Conservation (phyloP, 2,329 filamentous ascomycete genomes). For the Pseudogymnoascus sp. region DNA sequence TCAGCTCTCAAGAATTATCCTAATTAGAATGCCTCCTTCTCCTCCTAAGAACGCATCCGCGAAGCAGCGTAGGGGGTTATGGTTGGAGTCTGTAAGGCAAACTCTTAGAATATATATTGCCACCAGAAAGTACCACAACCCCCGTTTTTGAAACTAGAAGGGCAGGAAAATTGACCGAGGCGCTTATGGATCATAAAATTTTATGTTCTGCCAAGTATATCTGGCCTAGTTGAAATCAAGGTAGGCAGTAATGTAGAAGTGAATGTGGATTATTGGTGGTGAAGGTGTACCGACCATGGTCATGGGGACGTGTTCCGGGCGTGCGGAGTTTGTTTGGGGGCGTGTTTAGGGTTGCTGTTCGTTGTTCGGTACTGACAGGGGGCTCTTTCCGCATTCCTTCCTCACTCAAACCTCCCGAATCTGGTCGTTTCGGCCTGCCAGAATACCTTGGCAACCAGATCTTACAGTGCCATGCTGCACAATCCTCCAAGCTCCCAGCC, state of each 20-base stretch:
- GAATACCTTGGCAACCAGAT: not conserved
- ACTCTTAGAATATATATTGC: not conserved
- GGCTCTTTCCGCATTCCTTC: not conserved
- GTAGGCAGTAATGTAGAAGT: no score
- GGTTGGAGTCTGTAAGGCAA: not conserved
- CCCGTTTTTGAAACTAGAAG: not conserved
- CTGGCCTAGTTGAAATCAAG: no score
- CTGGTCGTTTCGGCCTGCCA: not conserved
- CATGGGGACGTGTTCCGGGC: not conserved
- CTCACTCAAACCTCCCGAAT: not conserved
- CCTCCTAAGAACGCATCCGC: not conserved
- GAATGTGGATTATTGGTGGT: no score
- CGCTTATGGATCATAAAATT: no score
- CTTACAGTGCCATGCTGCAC: not conserved
- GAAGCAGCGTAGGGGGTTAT: not conserved
- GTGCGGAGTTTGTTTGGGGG: not conserved
- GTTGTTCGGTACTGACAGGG: not conserved
- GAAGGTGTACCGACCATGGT: no score
- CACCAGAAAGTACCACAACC: no score
- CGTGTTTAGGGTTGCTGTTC: not conserved
- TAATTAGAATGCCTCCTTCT: not conserved
- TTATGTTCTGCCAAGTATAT: no score
- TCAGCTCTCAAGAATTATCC: not conserved
- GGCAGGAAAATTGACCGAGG: not conserved
- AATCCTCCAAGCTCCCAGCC: not conserved